A percentile compares a stretch with the other conserved stretches of the same genome.
Conservation (phyloP, 192 early-diverging fungal species). For the Phycomyces nitens region DNA sequence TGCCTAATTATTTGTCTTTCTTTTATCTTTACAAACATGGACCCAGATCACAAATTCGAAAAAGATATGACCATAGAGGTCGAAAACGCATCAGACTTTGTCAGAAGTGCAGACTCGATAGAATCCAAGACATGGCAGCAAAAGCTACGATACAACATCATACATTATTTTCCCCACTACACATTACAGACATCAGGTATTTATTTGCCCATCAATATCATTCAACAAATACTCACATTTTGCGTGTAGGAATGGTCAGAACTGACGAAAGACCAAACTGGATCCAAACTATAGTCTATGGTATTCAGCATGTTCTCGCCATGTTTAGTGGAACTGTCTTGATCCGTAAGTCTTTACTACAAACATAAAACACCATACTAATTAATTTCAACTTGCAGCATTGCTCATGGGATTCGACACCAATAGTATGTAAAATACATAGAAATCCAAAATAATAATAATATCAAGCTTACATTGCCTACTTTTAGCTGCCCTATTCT, state of each 20-base stretch:
- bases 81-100: neutral
- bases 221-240: too few species aligned
- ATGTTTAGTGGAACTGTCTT: slow-evolving; percentile 57
- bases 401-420: slow-evolving; percentile 42
- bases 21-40: neutral
- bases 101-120: neutral
- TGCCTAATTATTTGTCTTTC: too few species aligned
- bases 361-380: neutral
- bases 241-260: slow-evolving; percentile 26
- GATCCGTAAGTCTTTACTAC: slow-evolving; percentile 8
- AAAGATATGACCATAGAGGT: neutral
- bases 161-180: slow-evolving; percentile 33
- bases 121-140: too few species aligned
- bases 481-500: slow-evolving; percentile 46
- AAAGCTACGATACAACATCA: neutral
- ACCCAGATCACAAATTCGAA: slow-evolving; percentile 1
- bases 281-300: slow-evolving; percentile 34
- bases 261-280: slow-evolving; percentile 35
- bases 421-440: slow-evolving; percentile 25
- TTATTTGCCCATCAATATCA: too few species aligned
- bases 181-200: slow-evolving; percentile 3
- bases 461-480: too few species aligned
- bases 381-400: slow-evolving; percentile 23
- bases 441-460: slow-evolving; percentile 8
- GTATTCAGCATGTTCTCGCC: slow-evolving; percentile 50